Conservation (phyloP, 23 red algal species). For the Gracilariopsis chorda region DNA sequence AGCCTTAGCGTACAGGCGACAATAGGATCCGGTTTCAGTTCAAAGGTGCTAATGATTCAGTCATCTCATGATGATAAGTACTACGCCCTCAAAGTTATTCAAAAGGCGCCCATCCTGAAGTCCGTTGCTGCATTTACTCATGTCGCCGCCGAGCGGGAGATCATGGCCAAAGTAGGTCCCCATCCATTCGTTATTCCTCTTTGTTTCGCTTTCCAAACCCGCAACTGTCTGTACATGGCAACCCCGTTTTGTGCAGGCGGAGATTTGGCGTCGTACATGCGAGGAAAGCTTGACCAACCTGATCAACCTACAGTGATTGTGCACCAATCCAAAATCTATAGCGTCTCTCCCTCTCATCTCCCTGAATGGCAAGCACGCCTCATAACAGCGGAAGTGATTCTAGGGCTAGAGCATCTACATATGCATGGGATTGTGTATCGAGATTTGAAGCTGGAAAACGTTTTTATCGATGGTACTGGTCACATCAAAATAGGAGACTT, state of each 20-base stretch:
- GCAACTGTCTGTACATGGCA: conserved; percentile 71
- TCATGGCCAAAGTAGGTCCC: conserved; percentile 37
- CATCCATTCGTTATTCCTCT: conserved; percentile 87
- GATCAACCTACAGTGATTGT: background rate
- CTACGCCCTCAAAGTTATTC: conserved; percentile 74
- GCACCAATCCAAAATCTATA: background rate
- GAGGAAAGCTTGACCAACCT: conserved; percentile 4
- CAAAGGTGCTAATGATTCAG: conserved; percentile 53
- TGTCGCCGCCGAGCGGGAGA: conserved; percentile 70
- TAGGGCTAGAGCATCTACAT: conserved; percentile 87
- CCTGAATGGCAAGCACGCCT: conserved; percentile 47
- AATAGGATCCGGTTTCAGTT: conserved; percentile 58
- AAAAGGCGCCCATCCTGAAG: conserved; percentile 37
- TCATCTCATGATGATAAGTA: background rate
- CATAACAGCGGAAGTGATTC: conserved; percentile 78
- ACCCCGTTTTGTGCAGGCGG: conserved; percentile 79
- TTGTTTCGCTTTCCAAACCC: conserved; percentile 84
- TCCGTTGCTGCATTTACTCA: conserved; percentile 31
- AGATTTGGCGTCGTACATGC: conserved; percentile 68
- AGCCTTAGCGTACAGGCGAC: conserved; percentile 5
- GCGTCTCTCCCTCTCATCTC: conserved; percentile 10
- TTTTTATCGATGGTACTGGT: conserved; percentile 75
- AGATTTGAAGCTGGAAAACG: conserved; percentile 95
- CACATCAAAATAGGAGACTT: conserved; percentile 87
- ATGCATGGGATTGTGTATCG: conserved; percentile 75